Percentiles rank a stretch among this genome's conserved stretches.
These are phyloP conservation scores for Oryza meyeriana DNA, from an alignment of 176 grass and related monocot species.

Conservation along the genomic window DNA sequence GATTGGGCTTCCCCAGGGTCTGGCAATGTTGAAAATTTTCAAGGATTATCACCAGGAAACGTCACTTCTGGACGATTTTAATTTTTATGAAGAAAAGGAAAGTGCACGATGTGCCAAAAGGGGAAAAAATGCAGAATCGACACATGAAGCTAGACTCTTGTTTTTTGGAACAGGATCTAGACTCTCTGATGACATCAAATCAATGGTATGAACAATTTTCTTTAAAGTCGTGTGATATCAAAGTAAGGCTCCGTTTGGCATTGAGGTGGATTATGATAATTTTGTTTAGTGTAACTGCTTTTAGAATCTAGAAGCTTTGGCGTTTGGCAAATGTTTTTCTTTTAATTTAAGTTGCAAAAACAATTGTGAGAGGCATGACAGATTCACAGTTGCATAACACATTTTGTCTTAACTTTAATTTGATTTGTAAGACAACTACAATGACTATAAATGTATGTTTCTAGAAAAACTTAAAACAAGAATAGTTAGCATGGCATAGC, in stretches of 20 bases:
- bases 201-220: slow-evolving; percentile 38
- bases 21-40: slow-evolving; percentile 75
- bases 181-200: slow-evolving; percentile 24
- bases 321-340: background rate
- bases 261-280: background rate
- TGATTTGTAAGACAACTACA: background rate
- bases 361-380: background rate
- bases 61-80: slow-evolving; percentile 63
- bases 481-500: background rate
- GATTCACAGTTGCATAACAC: background rate
- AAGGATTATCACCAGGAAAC: slow-evolving; percentile 46
- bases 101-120: slow-evolving; percentile 27
- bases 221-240: background rate
- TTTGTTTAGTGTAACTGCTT: background rate
- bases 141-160: slow-evolving; percentile 7
- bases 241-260: background rate
- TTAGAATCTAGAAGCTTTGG: background rate
- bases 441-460: background rate
- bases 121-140: slow-evolving; percentile 20
- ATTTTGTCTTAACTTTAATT: background rate
- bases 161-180: slow-evolving; percentile 22
- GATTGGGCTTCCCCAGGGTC: slow-evolving; percentile 73
- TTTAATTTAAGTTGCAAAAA: background rate
- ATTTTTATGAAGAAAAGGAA: slow-evolving; percentile 60
- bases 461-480: background rate